These are phyloP conservation scores for Centaurea solstitialis DNA, from an alignment of 129 eudicot species.

Conservation along the genomic window DNA sequence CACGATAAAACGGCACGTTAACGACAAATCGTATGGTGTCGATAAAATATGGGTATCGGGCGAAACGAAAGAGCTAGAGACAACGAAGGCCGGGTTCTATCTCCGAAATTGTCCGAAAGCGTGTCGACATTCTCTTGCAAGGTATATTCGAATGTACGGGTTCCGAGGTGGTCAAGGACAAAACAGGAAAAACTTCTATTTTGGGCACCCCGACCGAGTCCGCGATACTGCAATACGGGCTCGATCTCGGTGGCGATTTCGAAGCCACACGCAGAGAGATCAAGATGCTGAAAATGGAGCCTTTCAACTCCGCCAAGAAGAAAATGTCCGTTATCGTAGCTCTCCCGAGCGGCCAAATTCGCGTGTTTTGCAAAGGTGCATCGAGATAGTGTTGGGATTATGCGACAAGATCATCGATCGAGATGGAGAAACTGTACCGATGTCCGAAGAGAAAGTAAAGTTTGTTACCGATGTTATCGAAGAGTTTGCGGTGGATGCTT, in stretches of 20 bases:
- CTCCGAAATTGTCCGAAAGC: conserved; percentile 38
- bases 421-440: conserved; percentile 44
- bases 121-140: conserved; percentile 57
- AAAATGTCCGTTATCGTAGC: conserved; percentile 84
- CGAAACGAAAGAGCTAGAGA: conserved; percentile 41
- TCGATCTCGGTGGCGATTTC: conserved; percentile 64
- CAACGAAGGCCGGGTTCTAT: conserved; percentile 24
- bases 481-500: conserved; percentile 57
- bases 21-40: conserved; percentile 91
- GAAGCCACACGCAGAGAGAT: conserved; percentile 43
- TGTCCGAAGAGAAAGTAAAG: conserved; percentile 52
- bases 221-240: conserved; percentile 76
- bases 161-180: conserved; percentile 72
- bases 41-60: conserved; percentile 71
- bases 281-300: conserved; percentile 56
- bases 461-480: conserved; percentile 42
- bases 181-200: conserved; percentile 54
- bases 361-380: conserved; percentile 91
- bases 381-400: conserved; percentile 62
- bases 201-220: conserved; percentile 90
- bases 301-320: conserved; percentile 83
- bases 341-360: conserved; percentile 54
- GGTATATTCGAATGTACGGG: conserved; percentile 67
- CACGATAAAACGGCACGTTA: conserved; percentile 87
- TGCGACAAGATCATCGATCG: conserved; percentile 54